These are phyloP conservation scores for Hymenochaete sp. DNA, from an alignment of 1,284 basidiomycete genomes.

Conservation along the genomic window DNA sequence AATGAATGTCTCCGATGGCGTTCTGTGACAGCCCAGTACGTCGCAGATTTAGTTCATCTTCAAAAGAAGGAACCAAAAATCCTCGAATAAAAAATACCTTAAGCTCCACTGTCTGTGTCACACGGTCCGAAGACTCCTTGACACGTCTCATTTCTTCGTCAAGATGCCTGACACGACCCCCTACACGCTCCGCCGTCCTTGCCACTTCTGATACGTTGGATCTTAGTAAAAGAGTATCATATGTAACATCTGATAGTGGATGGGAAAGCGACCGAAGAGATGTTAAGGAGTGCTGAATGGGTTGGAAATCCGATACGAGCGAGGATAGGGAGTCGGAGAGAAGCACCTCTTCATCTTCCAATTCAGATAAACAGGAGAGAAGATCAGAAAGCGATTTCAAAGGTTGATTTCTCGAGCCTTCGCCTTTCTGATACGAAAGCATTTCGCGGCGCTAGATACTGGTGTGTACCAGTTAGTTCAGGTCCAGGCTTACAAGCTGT, in stretches of 20 bases:
- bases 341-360: constrained; percentile 71
- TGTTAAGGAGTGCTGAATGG: constrained; percentile 55
- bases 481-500: no score
- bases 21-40: constrained; percentile 38
- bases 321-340: constrained; percentile 71
- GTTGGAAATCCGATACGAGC: constrained; percentile 60
- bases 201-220: constrained; percentile 60
- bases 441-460: no score
- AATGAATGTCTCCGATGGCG: constrained; percentile 68
- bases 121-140: constrained; percentile 75
- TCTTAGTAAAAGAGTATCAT: constrained; percentile 52
- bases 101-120: constrained; percentile 82
- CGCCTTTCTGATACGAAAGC: no score
- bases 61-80: neutral
- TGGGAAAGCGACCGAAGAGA: constrained; percentile 59
- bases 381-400: constrained; percentile 49
- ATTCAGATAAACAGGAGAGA: constrained; percentile 58
- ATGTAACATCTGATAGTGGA: constrained; percentile 51
- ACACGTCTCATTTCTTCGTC: constrained; percentile 90
- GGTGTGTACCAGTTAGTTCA: no score
- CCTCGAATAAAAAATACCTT: constrained; percentile 45
- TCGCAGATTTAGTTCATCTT: neutral
- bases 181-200: constrained; percentile 82
- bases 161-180: constrained; percentile 76
- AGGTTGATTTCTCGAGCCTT: no score